Evolutionary conservation across 768 basidiomycete genomes (phyloP), one percentile per base, ranked within the genome.

Genomic region (Hortiboletus flavorubellus): DNA sequence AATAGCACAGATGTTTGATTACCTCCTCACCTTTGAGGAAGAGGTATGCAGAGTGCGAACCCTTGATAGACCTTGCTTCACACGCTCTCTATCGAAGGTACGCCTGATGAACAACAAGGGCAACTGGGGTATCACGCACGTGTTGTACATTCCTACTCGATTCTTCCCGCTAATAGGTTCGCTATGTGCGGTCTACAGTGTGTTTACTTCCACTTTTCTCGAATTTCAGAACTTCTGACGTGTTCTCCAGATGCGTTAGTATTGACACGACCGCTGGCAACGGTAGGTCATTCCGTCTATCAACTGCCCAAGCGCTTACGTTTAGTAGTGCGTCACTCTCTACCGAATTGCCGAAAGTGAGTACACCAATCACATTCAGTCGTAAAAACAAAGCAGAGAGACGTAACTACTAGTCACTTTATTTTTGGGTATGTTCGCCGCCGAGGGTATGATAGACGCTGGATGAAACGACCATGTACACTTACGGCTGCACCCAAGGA

Each of bases 11-110:
- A 15, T 49, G 33, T 12, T 59, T 12, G 56, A 59, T 30, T 59
- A 59, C 41, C 18, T 59, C 15, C 56, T 59, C 30, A 53, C 56
- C 7, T n/a, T 59, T 31, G 46, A 59, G 10, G 42, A 59, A 53
- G 58, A 59, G 46, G 58, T 52, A 37, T 9, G 55, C 26, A n/a
- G 47, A 18, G n/a, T 10, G 5, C 31, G 23, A 33, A 8, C 29
- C n/a, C 35, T 21, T 26, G 5, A 31, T 9, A 15, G 8, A 11
- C 21, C 5, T 10, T 18, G 1, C 5, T 21, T 51, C 2, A 53
- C 38, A 14, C 4, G 2, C 10, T 26, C 26, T 5, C 18, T 12
- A 3, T 40, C 15, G 7, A 46, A 58, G 57, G 57, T 46, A 34
- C 29, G 30, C 30, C 18, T 59, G 46, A 38, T 59, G 35, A 58